Base-by-base conservation (phyloP, 495 filamentous ascomycete genomes). In the Hyaloscypha hepaticicola region DNA sequence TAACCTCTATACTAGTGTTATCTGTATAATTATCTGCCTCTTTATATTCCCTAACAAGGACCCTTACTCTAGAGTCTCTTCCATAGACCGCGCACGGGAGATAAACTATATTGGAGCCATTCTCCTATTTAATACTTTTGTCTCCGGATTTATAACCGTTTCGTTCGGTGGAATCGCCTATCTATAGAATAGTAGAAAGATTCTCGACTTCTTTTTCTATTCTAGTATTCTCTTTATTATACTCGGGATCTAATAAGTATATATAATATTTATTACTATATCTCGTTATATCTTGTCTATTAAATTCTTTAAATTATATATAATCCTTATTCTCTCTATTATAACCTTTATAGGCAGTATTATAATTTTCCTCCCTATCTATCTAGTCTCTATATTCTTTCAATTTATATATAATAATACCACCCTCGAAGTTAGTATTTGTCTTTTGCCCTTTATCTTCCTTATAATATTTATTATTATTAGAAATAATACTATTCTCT, bases 321-420 rank as follows among this genome's bases (percentile, higher is more conserved):
- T 74, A 0, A 70, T 78, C 50, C 26, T 83, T 2, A 66, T 85
- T 26, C 72, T 86, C 1, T 82, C 79, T 66, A 34, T 70, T 9
- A 60, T 73, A 31, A 77, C 72, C 12, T 68, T 76, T 0, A 72
- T 74, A 5, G 76, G 63, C 33, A 70, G 64, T 22, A 72, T 77
- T 1, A 57, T 69, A 1, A 58, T 75, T 28, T 77, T 77, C 66
- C 80, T n/a, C n/a, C n/a, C n/a, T n/a, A n/a, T n/a, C n/a, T n/a
- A n/a, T n/a, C n/a, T n/a, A n/a, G n/a, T n/a, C 60, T 85, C 85
- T 0, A 67, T 86, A 29, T 86, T 79, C 74, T 88, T 87, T 71
- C 82, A 85, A 62, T 88, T 88, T 68, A 77, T 77, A 1, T 73
- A 72, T 22, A 73, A 70, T 28, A 82, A 86, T 65, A 69, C 66